Base-by-base conservation (phyloP, 2,329 filamentous ascomycete genomes). In the Aspergillus sp. region DNA sequence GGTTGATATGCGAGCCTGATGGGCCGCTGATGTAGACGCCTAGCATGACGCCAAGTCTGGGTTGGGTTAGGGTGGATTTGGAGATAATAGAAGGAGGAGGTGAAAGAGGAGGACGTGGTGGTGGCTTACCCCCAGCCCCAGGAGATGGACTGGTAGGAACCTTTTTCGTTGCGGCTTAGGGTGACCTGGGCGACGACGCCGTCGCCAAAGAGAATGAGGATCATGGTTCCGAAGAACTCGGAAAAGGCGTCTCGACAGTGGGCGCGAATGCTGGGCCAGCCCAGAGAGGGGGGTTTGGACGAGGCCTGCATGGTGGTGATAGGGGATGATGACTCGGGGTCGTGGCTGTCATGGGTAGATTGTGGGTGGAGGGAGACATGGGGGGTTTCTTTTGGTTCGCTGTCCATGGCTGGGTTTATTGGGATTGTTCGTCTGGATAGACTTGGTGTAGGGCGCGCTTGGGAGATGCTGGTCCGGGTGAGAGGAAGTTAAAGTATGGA, bases 111-210 rank as follows among this genome's bases (percentile, higher is more conserved):
- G 58, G n/a, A 57, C 52, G 21, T 47, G 21, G 42, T 17, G 36
- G 61, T 50, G 1, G 63, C 72, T 63, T 56, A 77, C 68, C 75
- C 77, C 70, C 75, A 78, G 20, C 78, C 75, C 76, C 78, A 80
- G 20, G 71, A 73, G 40, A 81, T 80, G 4, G 78, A 81, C 58
- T 81, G 78, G 59, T 81, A 81, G 53, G 73, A 66, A 9, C 75
- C 74, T 52, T 73, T 75, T 48, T 69, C 55, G n/a, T 60, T 65
- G 40, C 66, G 58, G 53, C 82, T 85, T 11, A 89, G 76, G 0
- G 84, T 72, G 0, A 88, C 86, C 67, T 89, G 87, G 3, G 87
- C 87, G 17, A 89, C 84, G 50, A 83, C 83, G n/a, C 85, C 86
- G 55, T 89, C 82, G 3, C 87, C 87, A 61, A 89, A 89, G 38